Evolutionary conservation across 1,139 yeast genomes (phyloP).

Genomic region (Geotrichum candidum): DNA sequence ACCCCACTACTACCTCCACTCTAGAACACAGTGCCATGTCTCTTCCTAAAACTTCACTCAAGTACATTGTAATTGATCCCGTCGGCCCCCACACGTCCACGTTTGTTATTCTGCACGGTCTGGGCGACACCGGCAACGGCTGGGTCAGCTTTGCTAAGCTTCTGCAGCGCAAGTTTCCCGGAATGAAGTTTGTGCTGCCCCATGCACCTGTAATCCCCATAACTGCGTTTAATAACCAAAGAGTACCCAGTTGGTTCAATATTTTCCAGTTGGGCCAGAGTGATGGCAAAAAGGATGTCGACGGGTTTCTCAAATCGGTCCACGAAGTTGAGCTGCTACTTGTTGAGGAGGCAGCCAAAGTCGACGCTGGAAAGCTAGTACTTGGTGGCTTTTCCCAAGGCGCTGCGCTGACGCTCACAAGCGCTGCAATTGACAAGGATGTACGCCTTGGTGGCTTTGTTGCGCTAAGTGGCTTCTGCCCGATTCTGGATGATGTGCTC

Average conservation of each 20-base stretch:
- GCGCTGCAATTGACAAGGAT: constrained; percentile 1
- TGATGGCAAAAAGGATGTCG: constrained; percentile 1
- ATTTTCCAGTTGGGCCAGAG: neutral
- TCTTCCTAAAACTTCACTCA: neutral
- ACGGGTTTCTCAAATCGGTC: neutral
- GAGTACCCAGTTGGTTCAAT: constrained; percentile 5
- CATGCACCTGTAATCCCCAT: neutral
- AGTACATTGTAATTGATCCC: neutral
- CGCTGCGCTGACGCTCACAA: constrained; percentile 1
- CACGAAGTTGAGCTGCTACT: neutral
- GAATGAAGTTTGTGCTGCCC: constrained; percentile 3
- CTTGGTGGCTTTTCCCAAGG: constrained; percentile 11
- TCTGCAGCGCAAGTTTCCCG: constrained; percentile 1
- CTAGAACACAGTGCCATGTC: neutral
- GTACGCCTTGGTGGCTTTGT: constrained; percentile 4
- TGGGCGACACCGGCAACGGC: constrained; percentile 80
- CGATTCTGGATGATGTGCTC: constrained; percentile 2
- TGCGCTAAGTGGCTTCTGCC: constrained; percentile 3
- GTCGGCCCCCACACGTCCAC: constrained; percentile 44
- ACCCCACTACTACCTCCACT: neutral
- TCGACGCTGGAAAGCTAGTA: constrained; percentile 2
- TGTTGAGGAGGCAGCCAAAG: neutral
- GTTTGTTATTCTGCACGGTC: constrained; percentile 71
- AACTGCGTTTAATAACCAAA: constrained; percentile 1
- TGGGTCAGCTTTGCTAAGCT: constrained; percentile 43